Conservation (phyloP, 2,329 filamentous ascomycete genomes). For the Colletotrichum sp. region DNA sequence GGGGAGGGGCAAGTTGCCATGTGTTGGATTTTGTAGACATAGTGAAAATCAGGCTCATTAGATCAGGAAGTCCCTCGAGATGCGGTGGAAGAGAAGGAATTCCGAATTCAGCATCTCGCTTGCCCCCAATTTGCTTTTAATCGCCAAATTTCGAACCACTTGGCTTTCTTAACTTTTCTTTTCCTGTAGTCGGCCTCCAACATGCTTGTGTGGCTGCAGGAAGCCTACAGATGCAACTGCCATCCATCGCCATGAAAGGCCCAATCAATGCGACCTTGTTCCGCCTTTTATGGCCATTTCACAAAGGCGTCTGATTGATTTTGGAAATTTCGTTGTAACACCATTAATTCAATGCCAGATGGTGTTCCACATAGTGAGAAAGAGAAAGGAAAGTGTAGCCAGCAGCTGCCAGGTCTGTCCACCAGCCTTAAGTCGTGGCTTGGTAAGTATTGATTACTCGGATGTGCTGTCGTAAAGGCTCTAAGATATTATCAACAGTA, state of each 20-base stretch:
- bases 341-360: background rate
- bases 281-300: background rate
- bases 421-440: background rate
- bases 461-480: too few species aligned
- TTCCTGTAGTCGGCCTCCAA: background rate
- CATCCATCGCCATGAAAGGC: background rate
- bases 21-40: background rate
- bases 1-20: background rate
- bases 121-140: background rate
- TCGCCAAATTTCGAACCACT: background rate
- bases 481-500: too few species aligned
- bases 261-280: background rate
- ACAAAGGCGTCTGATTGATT: background rate
- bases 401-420: background rate
- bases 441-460: background rate
- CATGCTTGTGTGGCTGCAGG: background rate
- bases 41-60: background rate
- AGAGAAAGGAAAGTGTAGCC: background rate
- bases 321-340: background rate
- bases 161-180: background rate
- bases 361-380: background rate
- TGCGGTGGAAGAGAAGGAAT: background rate
- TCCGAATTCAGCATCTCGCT: background rate
- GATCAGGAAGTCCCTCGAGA: background rate
- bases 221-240: background rate